Evolutionary conservation across 805 yeast genomes (phyloP), one percentile per base, ranked within the genome.

Genomic region (Saccharomyces jurei): DNA sequence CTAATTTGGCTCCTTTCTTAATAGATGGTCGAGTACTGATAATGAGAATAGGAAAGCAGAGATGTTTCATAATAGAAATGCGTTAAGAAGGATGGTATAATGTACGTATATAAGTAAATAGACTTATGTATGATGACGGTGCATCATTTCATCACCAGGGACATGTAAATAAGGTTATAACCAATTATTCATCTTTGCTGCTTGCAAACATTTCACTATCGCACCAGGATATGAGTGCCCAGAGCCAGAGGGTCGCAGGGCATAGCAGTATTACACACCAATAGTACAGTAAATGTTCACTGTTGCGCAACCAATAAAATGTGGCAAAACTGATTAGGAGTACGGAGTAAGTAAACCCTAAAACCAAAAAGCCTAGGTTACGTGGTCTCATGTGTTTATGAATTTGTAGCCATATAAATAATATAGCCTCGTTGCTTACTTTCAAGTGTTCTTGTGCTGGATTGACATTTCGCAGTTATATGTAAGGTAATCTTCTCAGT

Each of bases 11-110:
- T 41, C 71, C 71, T 9, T 80, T 79, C 56, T 68, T 87, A 54
- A 74, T 87, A 4, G 91, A 81, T 41, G 81, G 72, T 11, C 77
- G 76, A 54, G 70, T 90, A 41, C 70, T 92, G 56, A 69, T 89
- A 41, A 66, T 91, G 21, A 77, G 95, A 60, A 69, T 83, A 8
- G 98, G 97, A 1, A 92, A 91, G 66, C 81, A 79, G 49, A 80
- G 80, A 56, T 84, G 83, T 63, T 74, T 76, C 63, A 80, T 84
- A 26, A 77, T 82, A n/a, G 78, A 80, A 49, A 51, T 60, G 50
- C 53, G 28, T 28, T 61, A 52, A 54, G 27, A 10, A 44, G 17
- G 32, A 11, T 8, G 2, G 6, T 17, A 36, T 9, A 17, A 17
- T 2, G 22, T 32, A 52, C 51, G 51, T n/a, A 17, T 48, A 30